phyloP scores from a whole-genome alignment of 441 rosid genomes.

The Gossypium laxum region DNA sequence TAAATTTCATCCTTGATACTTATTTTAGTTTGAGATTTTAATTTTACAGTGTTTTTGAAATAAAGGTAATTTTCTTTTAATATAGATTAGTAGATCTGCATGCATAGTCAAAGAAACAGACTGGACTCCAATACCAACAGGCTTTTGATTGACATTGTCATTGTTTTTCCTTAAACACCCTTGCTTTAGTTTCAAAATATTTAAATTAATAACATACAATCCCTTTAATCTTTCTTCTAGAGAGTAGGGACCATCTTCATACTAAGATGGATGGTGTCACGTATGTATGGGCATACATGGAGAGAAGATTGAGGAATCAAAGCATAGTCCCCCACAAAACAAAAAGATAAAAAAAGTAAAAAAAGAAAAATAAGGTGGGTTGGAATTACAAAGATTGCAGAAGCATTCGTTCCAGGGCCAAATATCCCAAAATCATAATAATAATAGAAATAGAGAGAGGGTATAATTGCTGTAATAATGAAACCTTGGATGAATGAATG shows the following conservation, averaged over 20 bases:
- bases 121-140: constrained; percentile 15
- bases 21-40: not conserved
- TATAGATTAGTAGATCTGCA: not conserved
- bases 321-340: constrained; percentile 14
- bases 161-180: constrained; percentile 7
- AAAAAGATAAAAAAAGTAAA: not conserved
- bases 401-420: not conserved
- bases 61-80: not conserved
- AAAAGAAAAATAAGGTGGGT: not conserved
- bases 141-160: not conserved
- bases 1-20: not conserved
- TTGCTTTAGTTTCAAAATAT: not conserved
- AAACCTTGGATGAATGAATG: not conserved
- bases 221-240: not conserved
- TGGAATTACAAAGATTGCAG: not conserved
- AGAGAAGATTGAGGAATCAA: constrained; percentile 3
- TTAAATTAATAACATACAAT: not conserved
- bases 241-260: not conserved
- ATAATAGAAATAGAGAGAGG: not conserved
- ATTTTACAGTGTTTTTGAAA: not conserved
- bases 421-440: not conserved
- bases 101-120: constrained; percentile 21
- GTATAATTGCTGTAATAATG: constrained; percentile 5
- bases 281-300: constrained; percentile 4
- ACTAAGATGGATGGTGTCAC: not conserved